A percentile compares a stretch with the other conserved stretches of the same genome.
These are phyloP conservation scores for Escovopsis sp. DNA, from an alignment of 2,329 filamentous ascomycete species.

Conservation along the genomic window DNA sequence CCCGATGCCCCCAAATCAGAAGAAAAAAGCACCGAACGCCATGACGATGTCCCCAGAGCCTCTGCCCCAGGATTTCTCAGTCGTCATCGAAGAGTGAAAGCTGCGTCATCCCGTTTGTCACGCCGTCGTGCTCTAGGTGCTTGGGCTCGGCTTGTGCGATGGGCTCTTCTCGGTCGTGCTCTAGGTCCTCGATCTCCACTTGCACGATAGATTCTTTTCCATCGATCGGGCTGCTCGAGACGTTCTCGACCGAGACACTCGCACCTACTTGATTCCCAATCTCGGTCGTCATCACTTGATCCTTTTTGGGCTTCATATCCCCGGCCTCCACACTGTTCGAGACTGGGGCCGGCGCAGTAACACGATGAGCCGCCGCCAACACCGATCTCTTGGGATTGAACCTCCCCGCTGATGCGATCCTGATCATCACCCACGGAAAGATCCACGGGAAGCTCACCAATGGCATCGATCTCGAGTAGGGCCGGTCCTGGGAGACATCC, in stretches of 20 bases:
- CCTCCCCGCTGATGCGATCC: conserved; percentile 15
- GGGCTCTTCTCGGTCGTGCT: not conserved
- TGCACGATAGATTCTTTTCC: not conserved
- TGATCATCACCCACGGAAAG: conserved; percentile 45
- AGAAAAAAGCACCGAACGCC: no score
- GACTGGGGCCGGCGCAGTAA: not conserved
- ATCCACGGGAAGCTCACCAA: conserved; percentile 93
- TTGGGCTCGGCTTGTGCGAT: not conserved
- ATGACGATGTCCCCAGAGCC: no score
- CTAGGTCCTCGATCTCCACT: not conserved
- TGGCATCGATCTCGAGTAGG: conserved; percentile 42
- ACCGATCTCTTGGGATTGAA: conserved; percentile 10
- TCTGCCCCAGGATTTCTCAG: no score
- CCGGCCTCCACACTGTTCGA: not conserved
- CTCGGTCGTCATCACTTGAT: no score
- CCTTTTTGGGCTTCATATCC: not conserved
- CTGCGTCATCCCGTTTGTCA: not conserved
- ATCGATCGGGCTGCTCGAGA: no score
- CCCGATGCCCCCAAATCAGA: no score
- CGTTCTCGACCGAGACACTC: no score
- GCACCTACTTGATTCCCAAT: no score
- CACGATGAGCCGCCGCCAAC: conserved; percentile 6
- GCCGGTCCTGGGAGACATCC: conserved; percentile 8
- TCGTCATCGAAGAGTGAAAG: not conserved
- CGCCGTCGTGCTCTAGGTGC: not conserved